Evolutionary conservation across 306 rosid genomes (phyloP).

Genomic region (Quercus rubra): DNA sequence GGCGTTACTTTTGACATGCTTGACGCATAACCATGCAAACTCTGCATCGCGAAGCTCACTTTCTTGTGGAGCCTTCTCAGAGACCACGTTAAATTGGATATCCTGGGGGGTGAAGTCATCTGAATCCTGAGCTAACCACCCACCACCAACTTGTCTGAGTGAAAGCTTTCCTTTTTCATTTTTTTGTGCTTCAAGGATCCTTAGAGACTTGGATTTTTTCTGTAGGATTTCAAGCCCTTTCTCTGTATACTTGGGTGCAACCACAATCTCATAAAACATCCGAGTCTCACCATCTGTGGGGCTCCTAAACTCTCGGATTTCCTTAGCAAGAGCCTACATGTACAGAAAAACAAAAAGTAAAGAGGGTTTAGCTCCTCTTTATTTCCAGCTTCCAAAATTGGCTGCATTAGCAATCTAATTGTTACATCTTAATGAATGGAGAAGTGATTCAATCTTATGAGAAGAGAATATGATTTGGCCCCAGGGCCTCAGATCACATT

Average conservation of each 20-base stretch:
- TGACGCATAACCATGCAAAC: slow-evolving; percentile 89
- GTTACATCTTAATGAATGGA: neutral
- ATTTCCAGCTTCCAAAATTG: neutral
- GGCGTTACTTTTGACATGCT: slow-evolving; percentile 96
- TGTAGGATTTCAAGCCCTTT: slow-evolving; percentile 86
- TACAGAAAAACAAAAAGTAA: neutral
- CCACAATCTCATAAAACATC: slow-evolving; percentile 97
- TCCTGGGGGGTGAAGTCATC: slow-evolving; percentile 75
- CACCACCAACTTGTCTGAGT: slow-evolving; percentile 93
- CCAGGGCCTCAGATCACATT: neutral
- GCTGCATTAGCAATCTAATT: neutral
- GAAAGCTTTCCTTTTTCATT: slow-evolving; percentile 85
- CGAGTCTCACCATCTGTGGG: slow-evolving; percentile 90
- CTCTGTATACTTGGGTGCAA: slow-evolving; percentile 83
- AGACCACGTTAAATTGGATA: slow-evolving; percentile 54
- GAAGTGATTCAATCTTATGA: neutral
- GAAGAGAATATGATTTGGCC: neutral
- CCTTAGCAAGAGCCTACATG: slow-evolving; percentile 74
- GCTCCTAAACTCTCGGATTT: slow-evolving; percentile 87
- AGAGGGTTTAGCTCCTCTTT: neutral
- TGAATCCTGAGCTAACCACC: slow-evolving; percentile 91
- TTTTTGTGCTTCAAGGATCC: slow-evolving; percentile 78
- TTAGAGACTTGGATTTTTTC: slow-evolving; percentile 75
- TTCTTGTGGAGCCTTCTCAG: slow-evolving; percentile 62
- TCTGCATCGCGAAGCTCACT: slow-evolving; percentile 63